Evolutionary conservation across 805 yeast species (phyloP).

Genomic region (Saccharomyces mikatae): DNA sequence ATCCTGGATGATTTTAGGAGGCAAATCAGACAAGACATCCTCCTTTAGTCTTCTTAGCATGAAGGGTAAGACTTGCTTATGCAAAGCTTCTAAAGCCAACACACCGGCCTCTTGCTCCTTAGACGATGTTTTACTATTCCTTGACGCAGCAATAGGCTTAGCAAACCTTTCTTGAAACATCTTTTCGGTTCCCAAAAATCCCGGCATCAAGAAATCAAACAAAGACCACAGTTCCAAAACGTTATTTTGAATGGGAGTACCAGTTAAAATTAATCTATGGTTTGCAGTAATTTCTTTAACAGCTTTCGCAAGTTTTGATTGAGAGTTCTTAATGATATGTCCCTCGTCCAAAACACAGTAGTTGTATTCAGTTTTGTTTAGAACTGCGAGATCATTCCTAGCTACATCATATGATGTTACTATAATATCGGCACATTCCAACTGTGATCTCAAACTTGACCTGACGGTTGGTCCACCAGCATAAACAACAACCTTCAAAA

Average conservation of each 20-base stretch:
- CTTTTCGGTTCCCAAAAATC: constrained; percentile 91
- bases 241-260: constrained; percentile 97
- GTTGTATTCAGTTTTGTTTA: constrained; percentile 62
- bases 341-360: constrained; percentile 97
- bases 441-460: constrained; percentile 41
- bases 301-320: constrained; percentile 79
- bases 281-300: constrained; percentile 79
- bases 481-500: constrained; percentile 71
- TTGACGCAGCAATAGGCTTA: constrained; percentile 92
- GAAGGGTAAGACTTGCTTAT: constrained; percentile 93
- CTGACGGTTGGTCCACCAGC: constrained; percentile 88
- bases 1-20: constrained; percentile 97
- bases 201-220: constrained; percentile 97
- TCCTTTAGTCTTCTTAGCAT: constrained; percentile 93
- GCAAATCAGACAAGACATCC: constrained; percentile 89
- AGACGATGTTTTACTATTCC: constrained; percentile 79
- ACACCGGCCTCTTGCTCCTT: constrained; percentile 98
- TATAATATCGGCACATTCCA: constrained; percentile 65
- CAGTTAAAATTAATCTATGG: constrained; percentile 84
- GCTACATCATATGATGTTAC: constrained; percentile 96
- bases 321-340: constrained; percentile 88
- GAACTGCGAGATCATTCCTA: constrained; percentile 72
- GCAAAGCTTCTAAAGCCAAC: constrained; percentile 87
- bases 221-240: constrained; percentile 95
- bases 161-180: constrained; percentile 91